Evolutionary conservation across 2,329 filamentous ascomycete genomes (phyloP), one percentile per base, ranked within the genome.

Genomic region (Diaporthe batatas): DNA sequence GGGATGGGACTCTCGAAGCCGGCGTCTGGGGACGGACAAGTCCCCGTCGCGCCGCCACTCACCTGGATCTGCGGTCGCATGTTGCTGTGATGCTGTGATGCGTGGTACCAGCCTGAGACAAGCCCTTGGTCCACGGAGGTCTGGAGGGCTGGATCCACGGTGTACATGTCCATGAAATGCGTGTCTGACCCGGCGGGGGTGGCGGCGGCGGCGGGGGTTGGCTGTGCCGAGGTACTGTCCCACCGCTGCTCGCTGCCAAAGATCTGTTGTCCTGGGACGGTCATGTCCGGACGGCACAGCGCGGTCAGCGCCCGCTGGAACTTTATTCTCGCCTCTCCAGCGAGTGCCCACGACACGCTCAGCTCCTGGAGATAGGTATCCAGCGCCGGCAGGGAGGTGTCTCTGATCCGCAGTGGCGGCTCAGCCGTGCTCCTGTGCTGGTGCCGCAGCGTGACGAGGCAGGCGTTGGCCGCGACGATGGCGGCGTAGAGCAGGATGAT

Each of bases 1-100:
- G 39, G 25, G 29, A 59, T 29, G 1, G 68, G 55, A 44, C 39
- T 44, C 6, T 70, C 39, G 16, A 70, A 64, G 39, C 64, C 36
- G 54, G 51, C 32, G 44, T 65, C 62, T 7, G 44, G 62, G 12
- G 44, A 65, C 6, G 44, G 23, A 0, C 42, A 3, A 12, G 25
- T 65, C 5, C 42, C 29, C 21, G 59, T 16, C 21, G 36, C 8
- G 14, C 21, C n/a, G 5, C 23, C 29, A n/a, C 18, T 16, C 21
- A 32, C 42, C 29, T 36, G 42, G 7, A n/a, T 6, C 3, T 51
- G 62, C 12, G 59, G 42, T 2, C 36, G 29, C 59, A 51, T 23
- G 47, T 23, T 2, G 2, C 23, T 12, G 11, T 23, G 21, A 21
- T 18, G 29, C 0, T 51, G 44, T 21, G 29, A 8, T 23, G 5